Evolutionary conservation across 2,329 filamentous ascomycete genomes (phyloP).

Genomic region (Xylariaceae sp.): DNA sequence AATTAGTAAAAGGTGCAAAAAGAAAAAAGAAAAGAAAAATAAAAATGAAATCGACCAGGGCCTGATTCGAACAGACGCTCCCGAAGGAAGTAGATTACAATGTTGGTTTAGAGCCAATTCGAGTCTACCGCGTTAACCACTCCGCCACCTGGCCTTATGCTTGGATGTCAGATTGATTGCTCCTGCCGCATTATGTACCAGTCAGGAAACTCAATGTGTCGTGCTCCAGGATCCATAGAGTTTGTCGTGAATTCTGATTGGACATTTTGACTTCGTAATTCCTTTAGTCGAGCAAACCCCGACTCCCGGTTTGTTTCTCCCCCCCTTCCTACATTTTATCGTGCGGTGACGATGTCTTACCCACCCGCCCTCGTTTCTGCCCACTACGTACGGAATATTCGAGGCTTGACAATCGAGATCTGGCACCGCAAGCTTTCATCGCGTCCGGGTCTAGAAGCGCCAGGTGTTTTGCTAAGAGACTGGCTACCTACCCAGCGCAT

Average conservation of each 20-base stretch:
- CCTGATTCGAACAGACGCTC: conserved; percentile 3
- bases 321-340: neutral
- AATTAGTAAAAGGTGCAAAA: neutral
- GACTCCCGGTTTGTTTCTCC: neutral
- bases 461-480: neutral
- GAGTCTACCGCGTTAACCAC: conserved; percentile 20
- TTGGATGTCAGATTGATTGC: neutral
- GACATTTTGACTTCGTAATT: neutral
- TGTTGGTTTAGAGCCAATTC: conserved; percentile 1
- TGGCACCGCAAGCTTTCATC: neutral
- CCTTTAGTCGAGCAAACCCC: neutral
- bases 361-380: neutral
- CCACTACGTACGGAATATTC: neutral
- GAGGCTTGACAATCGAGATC: neutral
- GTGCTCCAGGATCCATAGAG: no score
- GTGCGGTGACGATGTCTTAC: neutral
- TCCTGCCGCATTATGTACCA: neutral
- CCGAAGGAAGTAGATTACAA: conserved; percentile 1
- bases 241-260: neutral
- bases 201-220: no score
- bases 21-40: neutral
- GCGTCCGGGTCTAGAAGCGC: neutral
- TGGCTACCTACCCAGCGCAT: neutral
- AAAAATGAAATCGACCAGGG: neutral
- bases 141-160: conserved; percentile 14